Percentiles rank a stretch among this genome's conserved stretches.
Conservation (phyloP, 768 basidiomycete species). For the Lyophyllum shimeji region DNA sequence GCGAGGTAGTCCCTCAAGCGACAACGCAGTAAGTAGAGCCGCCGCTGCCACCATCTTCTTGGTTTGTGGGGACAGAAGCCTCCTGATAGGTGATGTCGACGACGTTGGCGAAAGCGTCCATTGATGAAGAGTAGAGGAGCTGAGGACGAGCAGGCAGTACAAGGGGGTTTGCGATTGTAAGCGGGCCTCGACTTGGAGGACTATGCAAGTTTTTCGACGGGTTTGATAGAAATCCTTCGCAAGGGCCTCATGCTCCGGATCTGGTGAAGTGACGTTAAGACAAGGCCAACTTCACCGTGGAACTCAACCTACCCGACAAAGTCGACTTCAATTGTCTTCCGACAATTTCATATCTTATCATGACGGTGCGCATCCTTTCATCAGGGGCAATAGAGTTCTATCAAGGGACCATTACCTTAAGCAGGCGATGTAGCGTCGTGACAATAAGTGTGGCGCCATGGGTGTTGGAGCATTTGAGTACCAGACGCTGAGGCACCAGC, state of each 20-base stretch:
- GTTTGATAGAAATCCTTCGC: neutral
- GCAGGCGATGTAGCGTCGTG: neutral
- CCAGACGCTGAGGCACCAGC: too few relatives aligned
- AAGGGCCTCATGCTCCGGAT: neutral
- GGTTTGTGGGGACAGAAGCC: neutral
- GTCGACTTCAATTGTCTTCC: neutral
- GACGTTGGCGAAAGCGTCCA: constrained; percentile 1
- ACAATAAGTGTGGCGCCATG: neutral
- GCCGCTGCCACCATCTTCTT: neutral
- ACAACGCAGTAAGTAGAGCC: constrained; percentile 4
- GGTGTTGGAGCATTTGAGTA: neutral
- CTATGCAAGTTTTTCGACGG: neutral
- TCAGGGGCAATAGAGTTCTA: too few relatives aligned
- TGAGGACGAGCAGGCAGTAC: neutral
- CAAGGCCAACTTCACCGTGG: neutral
- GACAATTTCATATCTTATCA: neutral
- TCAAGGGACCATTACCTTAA: neutral
- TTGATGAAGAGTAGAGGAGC: neutral
- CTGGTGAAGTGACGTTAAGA: neutral
- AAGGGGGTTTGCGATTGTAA: neutral
- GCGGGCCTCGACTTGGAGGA: neutral
- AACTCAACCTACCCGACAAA: neutral
- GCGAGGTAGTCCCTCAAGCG: constrained; percentile 4
- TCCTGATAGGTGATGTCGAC: neutral
- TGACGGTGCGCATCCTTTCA: too few relatives aligned